phyloP scores from a whole-genome alignment of 306 rosid species.

The Prunus mira region DNA sequence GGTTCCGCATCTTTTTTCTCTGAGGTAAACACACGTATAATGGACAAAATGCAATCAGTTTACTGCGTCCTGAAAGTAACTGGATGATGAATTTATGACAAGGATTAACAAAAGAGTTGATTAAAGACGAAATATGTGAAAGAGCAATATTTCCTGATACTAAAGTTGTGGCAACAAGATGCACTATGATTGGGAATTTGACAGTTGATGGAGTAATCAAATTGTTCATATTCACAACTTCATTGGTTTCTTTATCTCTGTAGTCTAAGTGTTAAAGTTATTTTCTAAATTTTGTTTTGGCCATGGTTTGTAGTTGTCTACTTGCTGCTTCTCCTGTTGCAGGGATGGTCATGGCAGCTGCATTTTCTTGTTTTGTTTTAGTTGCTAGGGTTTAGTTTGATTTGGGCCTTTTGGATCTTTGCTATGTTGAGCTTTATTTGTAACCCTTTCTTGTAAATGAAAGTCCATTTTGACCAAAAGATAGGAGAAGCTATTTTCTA shows the following conservation, averaged over 20 bases:
- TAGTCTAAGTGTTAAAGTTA: not conserved
- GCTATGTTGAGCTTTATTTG: no score
- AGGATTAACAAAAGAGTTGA: constrained; percentile 77
- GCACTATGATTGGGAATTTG: constrained; percentile 75
- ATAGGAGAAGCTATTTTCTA: not conserved
- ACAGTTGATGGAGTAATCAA: constrained; percentile 75
- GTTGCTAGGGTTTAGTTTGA: no score
- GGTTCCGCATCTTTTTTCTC: no score
- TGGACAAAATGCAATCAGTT: no score
- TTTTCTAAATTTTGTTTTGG: no score
- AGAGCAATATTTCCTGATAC: constrained; percentile 84
- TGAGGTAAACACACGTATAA: not conserved
- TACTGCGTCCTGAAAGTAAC: not conserved
- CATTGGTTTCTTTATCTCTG: not conserved
- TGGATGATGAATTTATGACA: constrained; percentile 20
- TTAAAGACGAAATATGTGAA: constrained; percentile 83
- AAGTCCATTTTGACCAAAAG: no score
- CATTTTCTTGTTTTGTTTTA: no score
- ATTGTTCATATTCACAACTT: constrained; percentile 7
- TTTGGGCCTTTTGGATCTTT: no score
- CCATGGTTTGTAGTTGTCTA: no score
- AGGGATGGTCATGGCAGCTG: no score
- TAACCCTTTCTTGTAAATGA: no score
- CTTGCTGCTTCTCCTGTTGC: no score
- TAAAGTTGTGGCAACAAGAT: constrained; percentile 37